phyloP scores from a whole-genome alignment of 2,329 filamentous ascomycete species.

The Fusarium redolens region DNA sequence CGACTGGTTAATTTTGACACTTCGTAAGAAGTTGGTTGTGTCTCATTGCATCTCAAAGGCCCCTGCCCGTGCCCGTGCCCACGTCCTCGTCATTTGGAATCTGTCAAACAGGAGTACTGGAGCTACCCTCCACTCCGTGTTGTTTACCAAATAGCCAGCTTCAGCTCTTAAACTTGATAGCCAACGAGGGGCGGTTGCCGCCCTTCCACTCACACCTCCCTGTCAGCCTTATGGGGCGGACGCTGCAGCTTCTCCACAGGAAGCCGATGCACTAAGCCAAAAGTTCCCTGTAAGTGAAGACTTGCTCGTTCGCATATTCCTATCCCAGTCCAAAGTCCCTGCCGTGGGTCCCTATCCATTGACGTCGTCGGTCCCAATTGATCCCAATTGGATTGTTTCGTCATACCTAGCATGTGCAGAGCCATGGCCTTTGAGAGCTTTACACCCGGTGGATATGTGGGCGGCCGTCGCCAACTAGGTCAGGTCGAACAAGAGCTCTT shows the following conservation, averaged over 20 bases:
- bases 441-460: constrained; percentile 41
- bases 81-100: constrained; percentile 13
- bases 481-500: constrained; percentile 20
- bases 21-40: not conserved
- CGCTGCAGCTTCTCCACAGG: constrained; percentile 33
- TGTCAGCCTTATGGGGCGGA: constrained; percentile 47
- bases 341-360: constrained; percentile 6
- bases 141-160: constrained; percentile 6
- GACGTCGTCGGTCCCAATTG: constrained; percentile 6
- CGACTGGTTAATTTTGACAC: not conserved
- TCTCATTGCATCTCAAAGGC: not conserved
- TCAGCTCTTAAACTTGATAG: constrained; percentile 17
- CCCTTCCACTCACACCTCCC: constrained; percentile 25
- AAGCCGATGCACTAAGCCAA: constrained; percentile 35
- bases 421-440: constrained; percentile 28
- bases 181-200: constrained; percentile 25
- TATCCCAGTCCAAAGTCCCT: constrained; percentile 14
- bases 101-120: constrained; percentile 8
- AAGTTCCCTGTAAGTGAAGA: constrained; percentile 31
- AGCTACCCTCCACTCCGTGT: not conserved
- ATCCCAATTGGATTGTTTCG: constrained; percentile 25
- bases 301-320: constrained; percentile 16
- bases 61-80: not conserved
- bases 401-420: constrained; percentile 16
- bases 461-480: constrained; percentile 28